Evolutionary conservation across 352 stramenopile genomes (phyloP).

Genomic region (Globisporangium cystogenes): DNA sequence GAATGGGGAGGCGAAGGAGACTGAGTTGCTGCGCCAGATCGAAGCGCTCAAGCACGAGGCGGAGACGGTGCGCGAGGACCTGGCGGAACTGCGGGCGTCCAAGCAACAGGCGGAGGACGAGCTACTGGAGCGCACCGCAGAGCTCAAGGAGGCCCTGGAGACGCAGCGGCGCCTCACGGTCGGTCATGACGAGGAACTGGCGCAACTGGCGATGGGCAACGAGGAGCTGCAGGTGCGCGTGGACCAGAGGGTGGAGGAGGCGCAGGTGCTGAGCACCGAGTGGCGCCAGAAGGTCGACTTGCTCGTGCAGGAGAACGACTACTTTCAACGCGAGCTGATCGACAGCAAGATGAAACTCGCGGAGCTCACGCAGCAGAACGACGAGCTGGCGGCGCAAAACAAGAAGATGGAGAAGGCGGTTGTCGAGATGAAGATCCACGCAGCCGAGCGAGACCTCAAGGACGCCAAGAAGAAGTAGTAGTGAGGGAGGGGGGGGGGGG

Average conservation of each 20-base stretch:
- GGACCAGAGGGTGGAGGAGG: conserved; percentile 30
- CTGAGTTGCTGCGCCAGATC: conserved; percentile 46
- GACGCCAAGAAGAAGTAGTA: conserved; percentile 35
- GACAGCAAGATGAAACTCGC: conserved; percentile 82
- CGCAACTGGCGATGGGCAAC: conserved; percentile 36
- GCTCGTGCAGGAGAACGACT: conserved; percentile 75
- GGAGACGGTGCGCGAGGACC: conserved; percentile 33
- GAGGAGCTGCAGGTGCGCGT: conserved; percentile 42
- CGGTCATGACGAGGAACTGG: conserved; percentile 42
- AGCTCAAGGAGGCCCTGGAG: conserved; percentile 41
- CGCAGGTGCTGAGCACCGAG: conserved; percentile 28
- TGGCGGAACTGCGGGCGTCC: conserved; percentile 35
- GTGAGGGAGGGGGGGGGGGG: too few species aligned
- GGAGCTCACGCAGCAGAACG: conserved; percentile 64
- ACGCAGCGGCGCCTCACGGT: conserved; percentile 28
- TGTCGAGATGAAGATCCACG: conserved; percentile 43
- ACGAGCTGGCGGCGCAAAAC: conserved; percentile 55
- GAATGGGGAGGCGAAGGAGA: conserved; percentile 29
- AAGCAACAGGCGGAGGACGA: conserved; percentile 53
- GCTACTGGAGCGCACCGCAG: conserved; percentile 30
- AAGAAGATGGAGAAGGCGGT: conserved; percentile 63
- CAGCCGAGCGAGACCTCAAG: conserved; percentile 30
- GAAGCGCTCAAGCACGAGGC: conserved; percentile 46
- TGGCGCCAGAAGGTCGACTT: conserved; percentile 27
- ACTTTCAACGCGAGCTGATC: conserved; percentile 79